Base-by-base conservation (phyloP, 306 rosid genomes). In the Morella rubra region DNA sequence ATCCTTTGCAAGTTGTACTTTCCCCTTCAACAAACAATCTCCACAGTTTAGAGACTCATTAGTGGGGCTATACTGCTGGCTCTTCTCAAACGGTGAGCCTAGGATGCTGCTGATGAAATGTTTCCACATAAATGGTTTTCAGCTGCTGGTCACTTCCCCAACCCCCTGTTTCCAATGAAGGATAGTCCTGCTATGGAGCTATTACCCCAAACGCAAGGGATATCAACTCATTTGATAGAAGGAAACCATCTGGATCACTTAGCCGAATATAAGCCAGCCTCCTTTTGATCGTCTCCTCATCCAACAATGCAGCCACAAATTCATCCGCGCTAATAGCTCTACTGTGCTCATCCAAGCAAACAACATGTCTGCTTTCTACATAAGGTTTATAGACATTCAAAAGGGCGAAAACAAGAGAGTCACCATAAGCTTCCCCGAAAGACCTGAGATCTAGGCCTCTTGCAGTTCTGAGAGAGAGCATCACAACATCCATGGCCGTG, bases 231-330 rank as follows among this genome's bases (percentile, higher is more conserved):
- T 92, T 90, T 44, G 97, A 95, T 79, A 95, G 83, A 60, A 95
- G 93, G 81, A 95, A 95, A 75, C 99, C 97, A 72, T 92, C 90
- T 32, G 99, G 99, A 73, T 95, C 98, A 79, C 93, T 89, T 24
- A 92, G 87, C 76, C 99, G 80, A 69, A 92, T 73, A 75, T 83
- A 84, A 19, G 88, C 89, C 75, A 84, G 59, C 41, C 59, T 78
- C 46, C 54, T 70, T 49, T 71, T 70, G 46, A 67, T 71, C 54
- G 66, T 47, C 58, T 81, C 77, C 50, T 83, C 58, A 44, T 84
- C 40, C 27, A 67, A 62, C 5, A 49, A 66, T 74, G 71, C 71
- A 72, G 73, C 22, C 14, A 49, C 49, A 19, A 83, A 70, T 44
- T 95, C 88, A 44, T 85, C 91, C 44, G 76, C 78, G 47, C 80